These are phyloP conservation scores for Psilocybe subaeruginosa DNA, from an alignment of 768 basidiomycete genomes.

Conservation along the genomic window DNA sequence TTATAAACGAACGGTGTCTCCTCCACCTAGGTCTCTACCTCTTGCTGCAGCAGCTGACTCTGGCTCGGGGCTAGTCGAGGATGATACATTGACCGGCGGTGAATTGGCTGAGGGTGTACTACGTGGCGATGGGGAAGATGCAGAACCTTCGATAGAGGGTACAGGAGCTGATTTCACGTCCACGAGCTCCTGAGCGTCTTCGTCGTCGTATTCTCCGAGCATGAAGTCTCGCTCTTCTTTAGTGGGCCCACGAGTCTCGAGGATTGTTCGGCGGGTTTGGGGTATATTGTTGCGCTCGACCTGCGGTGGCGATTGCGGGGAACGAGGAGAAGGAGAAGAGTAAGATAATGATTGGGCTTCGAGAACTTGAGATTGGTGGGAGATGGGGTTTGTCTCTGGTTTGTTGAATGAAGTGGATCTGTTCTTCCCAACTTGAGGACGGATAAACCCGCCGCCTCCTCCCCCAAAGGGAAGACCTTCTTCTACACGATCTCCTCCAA, in stretches of 20 bases:
- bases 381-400: slow-evolving; percentile 42
- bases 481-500: slow-evolving; percentile 22
- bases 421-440: slow-evolving; percentile 29
- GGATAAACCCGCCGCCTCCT: slow-evolving; percentile 26
- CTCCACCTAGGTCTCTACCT: slow-evolving; percentile 24
- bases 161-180: slow-evolving; percentile 14
- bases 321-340: slow-evolving; percentile 20
- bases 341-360: slow-evolving; percentile 27
- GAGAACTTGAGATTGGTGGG: slow-evolving; percentile 41
- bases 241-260: slow-evolving; percentile 19
- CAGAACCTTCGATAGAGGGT: background rate
- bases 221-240: slow-evolving; percentile 39
- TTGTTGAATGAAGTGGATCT: slow-evolving; percentile 20
- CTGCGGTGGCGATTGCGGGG: slow-evolving; percentile 16
- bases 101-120: background rate
- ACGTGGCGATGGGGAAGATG: slow-evolving; percentile 2
- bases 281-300: slow-evolving; percentile 10
- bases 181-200: slow-evolving; percentile 22
- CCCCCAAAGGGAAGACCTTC: slow-evolving; percentile 6
- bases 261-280: slow-evolving; percentile 11
- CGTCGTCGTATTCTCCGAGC: slow-evolving; percentile 29
- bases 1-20: slow-evolving; percentile 21
- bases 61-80: slow-evolving; percentile 6
- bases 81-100: background rate
- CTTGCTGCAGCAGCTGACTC: slow-evolving; percentile 20